Evolutionary conservation across 768 basidiomycete species (phyloP), one percentile per base, ranked within the genome.

Genomic region (Myochromella boudieri): DNA sequence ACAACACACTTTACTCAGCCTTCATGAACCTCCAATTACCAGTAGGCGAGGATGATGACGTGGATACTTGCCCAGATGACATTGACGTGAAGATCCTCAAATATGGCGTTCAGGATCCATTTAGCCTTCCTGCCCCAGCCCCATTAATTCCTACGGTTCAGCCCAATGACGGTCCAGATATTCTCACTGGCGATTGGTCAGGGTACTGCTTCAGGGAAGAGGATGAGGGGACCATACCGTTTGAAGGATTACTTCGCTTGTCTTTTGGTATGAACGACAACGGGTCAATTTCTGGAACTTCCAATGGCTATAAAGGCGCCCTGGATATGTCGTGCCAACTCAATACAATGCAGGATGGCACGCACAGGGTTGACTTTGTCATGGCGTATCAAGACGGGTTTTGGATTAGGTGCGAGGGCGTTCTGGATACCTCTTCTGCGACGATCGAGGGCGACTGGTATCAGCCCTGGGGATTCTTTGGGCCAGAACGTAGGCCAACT

Each of bases 401-500:
- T 33, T 24, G 37, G 46, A 40, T 46, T 14, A 28, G 29, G 6
- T 46, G 46, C n/a, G 8, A 9, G 2, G 46, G 46, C 9, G 29
- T n/a, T 3, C 29, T 46, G 2, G 21, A 46, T 15, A n/a, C 10
- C 12, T 15, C 37, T 1, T 29, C 36, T 12, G 44, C 22, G 4
- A 31, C 44, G 6, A 46, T 46, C 20, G 31, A 18, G 6, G 44
- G 44, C 12, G 14, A 38, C n/a, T 46, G 44, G 44, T 46, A 25
- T 18, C 12, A 24, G 3, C 17, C 12, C 21, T 4, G 25, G 14
- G n/a, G n/a, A n/a, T n/a, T n/a, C 25, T 17, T 12, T 25, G 2
- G 4, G 3, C 9, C 14, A 1, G 43, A 44, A 18, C 32, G n/a
- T 11, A 25, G 20, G 17, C 22, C 33, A 1, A 4, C 21, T 4